Conservation (phyloP, 176 grass and related monocot species). For the Avena eriantha region DNA sequence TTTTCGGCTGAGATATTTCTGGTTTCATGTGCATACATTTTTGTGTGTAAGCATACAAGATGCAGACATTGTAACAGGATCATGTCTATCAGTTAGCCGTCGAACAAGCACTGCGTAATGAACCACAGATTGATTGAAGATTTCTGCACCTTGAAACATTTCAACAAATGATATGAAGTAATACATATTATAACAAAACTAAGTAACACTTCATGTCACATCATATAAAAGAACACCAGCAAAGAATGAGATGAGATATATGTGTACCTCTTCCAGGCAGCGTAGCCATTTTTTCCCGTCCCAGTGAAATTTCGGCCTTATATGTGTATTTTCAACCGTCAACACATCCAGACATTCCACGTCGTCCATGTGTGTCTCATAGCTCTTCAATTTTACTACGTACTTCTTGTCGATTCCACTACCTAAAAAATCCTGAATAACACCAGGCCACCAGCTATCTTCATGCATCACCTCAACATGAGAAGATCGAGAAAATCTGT, state of each 20-base stretch:
- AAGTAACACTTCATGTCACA: neutral
- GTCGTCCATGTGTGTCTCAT: neutral
- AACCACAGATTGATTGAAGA: neutral
- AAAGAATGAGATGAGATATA: neutral
- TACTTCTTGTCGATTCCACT: constrained; percentile 24
- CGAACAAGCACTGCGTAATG: neutral
- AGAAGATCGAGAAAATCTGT: constrained; percentile 44
- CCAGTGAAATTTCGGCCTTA: constrained; percentile 40
- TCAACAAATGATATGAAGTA: neutral
- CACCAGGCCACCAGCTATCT: constrained; percentile 53
- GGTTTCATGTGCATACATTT: neutral
- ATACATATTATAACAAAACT: neutral
- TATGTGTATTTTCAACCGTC: constrained; percentile 41
- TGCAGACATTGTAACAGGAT: neutral
- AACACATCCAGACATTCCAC: constrained; percentile 15
- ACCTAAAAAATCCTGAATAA: constrained; percentile 30
- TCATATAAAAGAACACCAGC: neutral
- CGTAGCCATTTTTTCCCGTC: constrained; percentile 39
- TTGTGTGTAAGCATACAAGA: neutral
- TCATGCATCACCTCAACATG: constrained; percentile 30
- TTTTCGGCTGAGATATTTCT: neutral
- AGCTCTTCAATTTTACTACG: constrained; percentile 32
- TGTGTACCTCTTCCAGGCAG: constrained; percentile 7
- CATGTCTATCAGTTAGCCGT: neutral
- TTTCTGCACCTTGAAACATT: too few relatives aligned